Evolutionary conservation across 75 land plant species (phyloP).

Genomic region (Larix kaempferi): DNA sequence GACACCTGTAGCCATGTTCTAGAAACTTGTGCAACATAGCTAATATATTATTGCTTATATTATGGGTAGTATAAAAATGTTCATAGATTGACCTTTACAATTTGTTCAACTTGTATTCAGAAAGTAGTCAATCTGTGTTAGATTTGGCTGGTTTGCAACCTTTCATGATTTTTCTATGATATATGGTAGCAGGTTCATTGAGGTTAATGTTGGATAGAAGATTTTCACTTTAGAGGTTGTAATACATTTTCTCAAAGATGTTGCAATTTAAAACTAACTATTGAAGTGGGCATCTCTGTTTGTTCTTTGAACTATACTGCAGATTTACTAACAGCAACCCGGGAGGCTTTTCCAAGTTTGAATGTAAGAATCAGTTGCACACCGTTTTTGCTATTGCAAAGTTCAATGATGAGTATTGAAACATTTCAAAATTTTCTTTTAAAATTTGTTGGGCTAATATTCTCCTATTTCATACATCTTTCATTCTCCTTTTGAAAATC

Average conservation of each 20-base stretch:
- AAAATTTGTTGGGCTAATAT: not conserved
- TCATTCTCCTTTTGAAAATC: not conserved
- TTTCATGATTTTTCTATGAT: no score
- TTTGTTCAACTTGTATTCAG: no score
- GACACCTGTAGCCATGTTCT: no score
- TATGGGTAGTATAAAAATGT: no score
- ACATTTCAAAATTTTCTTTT: not conserved
- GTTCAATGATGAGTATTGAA: not conserved
- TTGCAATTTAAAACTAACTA: not conserved
- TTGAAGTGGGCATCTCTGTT: not conserved
- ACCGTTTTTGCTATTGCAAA: not conserved
- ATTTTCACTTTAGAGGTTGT: no score
- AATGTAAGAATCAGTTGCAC: conserved; percentile 33
- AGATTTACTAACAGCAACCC: conserved; percentile 84
- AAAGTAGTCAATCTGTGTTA: no score
- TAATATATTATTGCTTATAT: no score
- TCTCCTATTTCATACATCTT: not conserved
- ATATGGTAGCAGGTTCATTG: no score
- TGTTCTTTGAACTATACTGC: conserved; percentile 22
- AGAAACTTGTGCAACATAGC: no score
- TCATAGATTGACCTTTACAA: no score
- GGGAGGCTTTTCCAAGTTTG: conserved; percentile 56
- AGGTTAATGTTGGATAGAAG: no score
- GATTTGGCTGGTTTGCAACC: no score
- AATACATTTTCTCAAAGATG: not conserved